A percentile compares a stretch with the other conserved stretches of the same genome.
These are phyloP conservation scores for Cytospora mali DNA, from an alignment of 2,329 filamentous ascomycete genomes.

Conservation along the genomic window DNA sequence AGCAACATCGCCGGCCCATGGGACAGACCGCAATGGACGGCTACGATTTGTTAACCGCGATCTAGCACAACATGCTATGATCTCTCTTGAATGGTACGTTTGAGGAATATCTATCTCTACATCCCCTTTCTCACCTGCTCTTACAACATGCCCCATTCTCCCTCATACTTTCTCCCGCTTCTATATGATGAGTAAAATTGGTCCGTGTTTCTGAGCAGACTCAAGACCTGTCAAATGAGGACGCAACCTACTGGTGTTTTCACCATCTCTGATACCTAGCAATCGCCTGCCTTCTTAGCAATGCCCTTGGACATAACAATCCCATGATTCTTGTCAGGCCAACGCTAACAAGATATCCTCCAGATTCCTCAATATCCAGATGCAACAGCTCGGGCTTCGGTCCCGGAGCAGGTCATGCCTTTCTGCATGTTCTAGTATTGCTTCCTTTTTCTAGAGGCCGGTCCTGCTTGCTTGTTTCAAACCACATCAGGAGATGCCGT, in stretches of 20 bases:
- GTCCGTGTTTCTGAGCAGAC: conserved; percentile 82
- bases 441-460: not conserved
- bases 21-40: not conserved
- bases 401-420: not conserved
- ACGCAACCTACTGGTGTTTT: conserved; percentile 42
- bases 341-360: not conserved
- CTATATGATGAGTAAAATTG: conserved; percentile 72
- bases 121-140: not conserved
- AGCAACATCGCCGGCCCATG: not conserved
- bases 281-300: conserved; percentile 1
- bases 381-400: not conserved
- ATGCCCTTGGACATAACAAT: not conserved
- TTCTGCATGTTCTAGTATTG: not conserved
- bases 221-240: conserved; percentile 69
- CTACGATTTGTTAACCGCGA: too few relatives aligned
- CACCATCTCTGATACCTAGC: conserved; percentile 37
- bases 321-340: not conserved
- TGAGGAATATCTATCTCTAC: not conserved
- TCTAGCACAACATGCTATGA: not conserved
- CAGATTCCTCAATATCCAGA: not conserved
- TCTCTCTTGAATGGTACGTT: not conserved
- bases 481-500: not conserved
- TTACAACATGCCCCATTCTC: too few relatives aligned
- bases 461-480: not conserved
- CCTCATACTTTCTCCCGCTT: not conserved